Base-by-base conservation (phyloP, 1,139 yeast genomes). In the Saccharomyces hybrid region DNA sequence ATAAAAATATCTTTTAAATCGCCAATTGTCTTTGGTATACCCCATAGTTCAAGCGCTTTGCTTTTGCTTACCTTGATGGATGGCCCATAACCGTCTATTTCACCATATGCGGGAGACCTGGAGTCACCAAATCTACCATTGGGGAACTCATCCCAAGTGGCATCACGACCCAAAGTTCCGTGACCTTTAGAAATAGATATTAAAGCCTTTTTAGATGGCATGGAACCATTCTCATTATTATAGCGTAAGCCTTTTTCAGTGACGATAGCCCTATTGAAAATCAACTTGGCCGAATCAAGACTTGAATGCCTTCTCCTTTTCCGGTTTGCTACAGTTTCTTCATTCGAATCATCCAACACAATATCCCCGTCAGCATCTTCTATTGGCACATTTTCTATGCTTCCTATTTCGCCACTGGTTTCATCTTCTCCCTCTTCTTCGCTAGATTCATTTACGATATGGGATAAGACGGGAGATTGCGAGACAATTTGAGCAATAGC, bases 51-150 rank as follows among this genome's bases (percentile, higher is more conserved):
- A 53, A 79, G 74, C 0, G 96, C 96, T 64, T 79, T 82, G 47
- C 78, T 77, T n/a, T 84, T 79, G 7, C 90, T 79, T 13, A 88
- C 82, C 64, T 90, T 91, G 63, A 93, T 78, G 5, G 88, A 82
- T 1, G 97, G 96, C 1, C 99, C 98, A 70, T 93, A 93, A 34
- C 98, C 99, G 68, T 91, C 97, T 65, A 91, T 88, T 71, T 91
- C 97, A 73, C 99, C 99, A 71, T 87, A 93, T 0, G 99, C 93
- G 5, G 99, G 99, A 34, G 98, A 90, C 62, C 95, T 79, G 0
- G 98, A 89, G 71, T 95, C 97, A 71, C 99, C 97, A 70, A 90
- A 93, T 73, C 99, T 81, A 65, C 99, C 99, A 68, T 93, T 93
- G 16, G 98, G 96, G 71, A 89, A 93, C 66, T 93, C 99, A 74